Conservation (phyloP, 1,284 basidiomycete species). For the Rhodotorula glutinis region DNA sequence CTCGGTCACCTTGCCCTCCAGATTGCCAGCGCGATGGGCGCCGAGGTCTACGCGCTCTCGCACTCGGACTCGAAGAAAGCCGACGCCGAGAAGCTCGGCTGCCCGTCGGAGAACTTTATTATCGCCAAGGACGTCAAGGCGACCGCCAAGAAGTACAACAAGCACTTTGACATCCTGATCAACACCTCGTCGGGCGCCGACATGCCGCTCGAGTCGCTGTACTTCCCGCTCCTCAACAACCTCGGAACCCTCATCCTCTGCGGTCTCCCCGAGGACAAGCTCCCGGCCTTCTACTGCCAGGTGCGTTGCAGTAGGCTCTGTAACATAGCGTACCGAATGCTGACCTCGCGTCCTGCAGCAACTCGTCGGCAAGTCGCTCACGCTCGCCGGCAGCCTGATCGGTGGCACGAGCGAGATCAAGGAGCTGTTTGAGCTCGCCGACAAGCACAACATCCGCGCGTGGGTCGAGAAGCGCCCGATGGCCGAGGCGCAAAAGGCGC, state of each 20-base stretch:
- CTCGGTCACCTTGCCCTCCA: constrained; percentile 12
- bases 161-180: constrained; percentile 27
- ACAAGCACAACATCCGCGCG: constrained; percentile 46
- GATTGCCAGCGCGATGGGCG: constrained; percentile 46
- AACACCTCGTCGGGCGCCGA: constrained; percentile 34
- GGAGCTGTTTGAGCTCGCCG: constrained; percentile 49
- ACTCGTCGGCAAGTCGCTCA: constrained; percentile 33
- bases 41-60: constrained; percentile 51
- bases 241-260: constrained; percentile 49
- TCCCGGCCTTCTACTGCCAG: constrained; percentile 24
- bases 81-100: constrained; percentile 52
- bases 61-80: constrained; percentile 49
- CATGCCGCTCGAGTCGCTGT: constrained; percentile 47
- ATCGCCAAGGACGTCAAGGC: constrained; percentile 30
- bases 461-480: constrained; percentile 52
- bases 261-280: constrained; percentile 44
- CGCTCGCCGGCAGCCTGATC: constrained; percentile 44
- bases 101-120: constrained; percentile 36
- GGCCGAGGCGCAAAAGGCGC: constrained; percentile 52
- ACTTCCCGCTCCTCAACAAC: constrained; percentile 50
- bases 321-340: background rate
- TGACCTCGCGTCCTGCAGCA: background rate
- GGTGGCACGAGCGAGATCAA: constrained; percentile 50
- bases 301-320: background rate
- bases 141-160: constrained; percentile 29